A percentile compares a stretch with the other conserved stretches of the same genome.
Evolutionary conservation across 2,329 filamentous ascomycete genomes (phyloP).

Genomic region (Pyricularia sp.): DNA sequence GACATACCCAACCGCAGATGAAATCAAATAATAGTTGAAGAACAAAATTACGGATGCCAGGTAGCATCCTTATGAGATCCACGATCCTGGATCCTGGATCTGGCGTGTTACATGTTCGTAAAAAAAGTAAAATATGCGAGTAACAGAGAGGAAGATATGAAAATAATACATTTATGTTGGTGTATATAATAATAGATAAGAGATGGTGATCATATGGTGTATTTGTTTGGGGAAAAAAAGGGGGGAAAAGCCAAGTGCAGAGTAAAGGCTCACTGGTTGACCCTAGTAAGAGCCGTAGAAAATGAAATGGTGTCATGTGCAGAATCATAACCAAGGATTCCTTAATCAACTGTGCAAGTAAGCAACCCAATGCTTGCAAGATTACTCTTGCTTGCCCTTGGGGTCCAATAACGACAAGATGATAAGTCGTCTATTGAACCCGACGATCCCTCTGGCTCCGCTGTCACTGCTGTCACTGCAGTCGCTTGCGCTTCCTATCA

Average conservation of each 20-base stretch:
- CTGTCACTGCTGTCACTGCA: slow-evolving; percentile 30
- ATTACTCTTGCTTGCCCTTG: not conserved
- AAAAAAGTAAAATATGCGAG: not conserved
- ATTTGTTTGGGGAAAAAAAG: not conserved
- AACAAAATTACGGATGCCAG: not conserved
- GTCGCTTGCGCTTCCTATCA: slow-evolving; percentile 52
- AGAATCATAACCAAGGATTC: not conserved
- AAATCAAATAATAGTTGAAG: not conserved
- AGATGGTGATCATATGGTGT: not conserved
- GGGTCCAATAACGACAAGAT: not conserved
- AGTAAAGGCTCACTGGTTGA: not conserved
- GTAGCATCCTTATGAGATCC: not conserved
- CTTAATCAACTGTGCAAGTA: not conserved
- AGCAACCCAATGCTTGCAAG: not conserved
- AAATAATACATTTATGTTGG: not conserved
- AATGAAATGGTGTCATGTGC: not conserved
- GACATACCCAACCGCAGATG: not conserved
- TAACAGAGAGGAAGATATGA: not conserved
- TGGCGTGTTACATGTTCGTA: not conserved
- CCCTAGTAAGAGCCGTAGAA: not conserved
- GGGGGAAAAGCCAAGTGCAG: no score
- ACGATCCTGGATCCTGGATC: not conserved
- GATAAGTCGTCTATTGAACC: not conserved
- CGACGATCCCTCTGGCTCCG: not conserved
- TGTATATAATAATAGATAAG: not conserved